Percentiles rank a stretch among this genome's conserved stretches.
phyloP scores from a whole-genome alignment of 2,329 filamentous ascomycete genomes.

The Neurospora sp. region DNA sequence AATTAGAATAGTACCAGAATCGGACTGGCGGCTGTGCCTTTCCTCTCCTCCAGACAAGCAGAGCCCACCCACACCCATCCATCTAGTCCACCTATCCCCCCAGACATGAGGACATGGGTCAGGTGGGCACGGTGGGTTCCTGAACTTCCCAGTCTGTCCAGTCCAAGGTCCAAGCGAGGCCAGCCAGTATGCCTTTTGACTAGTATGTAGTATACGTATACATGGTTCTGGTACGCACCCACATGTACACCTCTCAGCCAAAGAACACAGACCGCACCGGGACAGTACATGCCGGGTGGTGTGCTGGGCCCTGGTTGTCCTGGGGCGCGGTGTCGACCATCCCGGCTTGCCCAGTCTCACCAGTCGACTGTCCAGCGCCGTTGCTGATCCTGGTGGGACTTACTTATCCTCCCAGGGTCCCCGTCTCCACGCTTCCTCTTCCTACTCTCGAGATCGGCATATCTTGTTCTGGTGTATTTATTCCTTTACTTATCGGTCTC shows the following conservation, averaged over 20 bases:
- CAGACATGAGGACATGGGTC: slow-evolving; percentile 30
- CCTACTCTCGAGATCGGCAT: slow-evolving; percentile 38
- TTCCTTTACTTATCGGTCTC: slow-evolving; percentile 37
- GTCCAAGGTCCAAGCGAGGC: slow-evolving; percentile 37
- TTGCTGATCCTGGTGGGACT: slow-evolving; percentile 31
- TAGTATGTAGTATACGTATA: background rate
- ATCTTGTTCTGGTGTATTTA: slow-evolving; percentile 35
- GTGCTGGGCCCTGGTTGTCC: background rate
- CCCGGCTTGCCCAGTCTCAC: slow-evolving; percentile 25
- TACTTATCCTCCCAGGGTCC: slow-evolving; percentile 39
- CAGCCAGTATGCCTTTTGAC: slow-evolving; percentile 17
- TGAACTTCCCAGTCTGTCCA: slow-evolving; percentile 8
- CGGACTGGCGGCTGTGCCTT: slow-evolving; percentile 26
- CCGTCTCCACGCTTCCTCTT: slow-evolving; percentile 31
- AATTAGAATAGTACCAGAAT: slow-evolving; percentile 25
- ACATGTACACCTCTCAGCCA: slow-evolving; percentile 4
- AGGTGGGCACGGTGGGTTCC: slow-evolving; percentile 12
- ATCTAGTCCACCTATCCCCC: slow-evolving; percentile 23
- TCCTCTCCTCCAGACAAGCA: slow-evolving; percentile 16
- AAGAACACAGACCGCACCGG: background rate
- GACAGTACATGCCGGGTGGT: background rate
- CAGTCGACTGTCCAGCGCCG: slow-evolving; percentile 11
- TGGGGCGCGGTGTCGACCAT: slow-evolving; percentile 14
- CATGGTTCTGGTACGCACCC: slow-evolving; percentile 25
- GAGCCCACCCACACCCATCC: slow-evolving; percentile 22